Evolutionary conservation across 768 basidiomycete genomes (phyloP), one percentile per base, ranked within the genome.

Genomic region (Lactarius sp.): DNA sequence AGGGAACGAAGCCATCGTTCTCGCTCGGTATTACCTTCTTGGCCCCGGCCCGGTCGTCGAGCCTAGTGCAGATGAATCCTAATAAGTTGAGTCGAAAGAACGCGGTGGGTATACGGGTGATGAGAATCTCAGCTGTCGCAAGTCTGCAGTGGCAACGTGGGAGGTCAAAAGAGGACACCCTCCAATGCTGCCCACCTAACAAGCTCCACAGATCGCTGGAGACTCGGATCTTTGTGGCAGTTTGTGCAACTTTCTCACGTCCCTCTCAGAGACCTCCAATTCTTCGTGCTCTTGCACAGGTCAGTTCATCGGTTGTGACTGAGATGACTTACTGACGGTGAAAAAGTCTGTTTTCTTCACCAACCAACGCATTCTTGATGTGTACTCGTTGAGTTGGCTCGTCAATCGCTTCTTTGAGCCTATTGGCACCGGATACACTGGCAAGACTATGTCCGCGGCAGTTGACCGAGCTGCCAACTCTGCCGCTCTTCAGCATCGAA

Each of bases 261-360:
- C 75, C 75, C 18, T 72, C 75, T 42, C 74, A 72, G 52, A 77
- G 76, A 16, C 72, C 78, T 6, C 79, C 88, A 0, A 90, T 86
- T 68, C 70, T 86, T 13, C 82, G 90, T 20, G 88, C 88, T 14
- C 74, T 81, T 34, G 79, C 77, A 6, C 88, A 90, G 80, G 89
- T 84, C 68, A 52, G 76, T 66, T 42, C 16, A 12, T 34, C 33
- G 20, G n/a, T 20, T 46, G 54, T 68, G 31, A 68, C 64, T 34
- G 20, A 39, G 18, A 46, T n/a, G 64, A 59, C 54, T 50, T 3
- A 60, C 54, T 20, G 52, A 56, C 37, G 41, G 31, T 46, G 66
- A 46, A 6, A 10, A 61, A 69, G 59, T 56, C 37, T 10, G 16
- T 42, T 9, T 67, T 57, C 36, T 55, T 33, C 49, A 3, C 50